Conservation (phyloP, 2,329 filamentous ascomycete genomes). For the Teratosphaeria viscida region DNA sequence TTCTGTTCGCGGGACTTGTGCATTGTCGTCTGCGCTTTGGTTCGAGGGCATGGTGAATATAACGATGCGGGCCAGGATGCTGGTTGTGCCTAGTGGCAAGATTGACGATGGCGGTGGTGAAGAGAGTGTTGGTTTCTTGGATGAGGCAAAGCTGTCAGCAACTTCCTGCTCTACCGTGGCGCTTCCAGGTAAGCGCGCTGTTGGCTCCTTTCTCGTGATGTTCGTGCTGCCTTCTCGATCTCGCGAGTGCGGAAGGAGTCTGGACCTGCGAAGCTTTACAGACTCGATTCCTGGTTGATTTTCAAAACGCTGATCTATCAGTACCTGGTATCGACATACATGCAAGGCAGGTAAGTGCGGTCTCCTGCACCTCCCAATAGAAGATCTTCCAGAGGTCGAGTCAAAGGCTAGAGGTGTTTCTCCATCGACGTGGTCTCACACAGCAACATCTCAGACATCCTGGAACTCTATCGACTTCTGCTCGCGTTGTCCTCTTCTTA, state of each 20-base stretch:
- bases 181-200: background rate
- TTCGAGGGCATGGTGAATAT: background rate
- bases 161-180: background rate
- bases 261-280: background rate
- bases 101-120: background rate
- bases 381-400: background rate
- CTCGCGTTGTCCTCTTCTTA: background rate
- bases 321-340: no score
- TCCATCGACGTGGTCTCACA: background rate
- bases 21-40: no score
- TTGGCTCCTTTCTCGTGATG: background rate
- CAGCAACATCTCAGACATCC: background rate
- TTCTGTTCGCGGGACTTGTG: no score
- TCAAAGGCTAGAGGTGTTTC: background rate
- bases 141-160: background rate
- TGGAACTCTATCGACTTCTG: background rate
- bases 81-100: background rate
- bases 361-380: background rate
- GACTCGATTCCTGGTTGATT: no score
- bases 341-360: background rate
- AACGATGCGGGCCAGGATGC: background rate
- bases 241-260: background rate
- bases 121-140: background rate
- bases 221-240: background rate
- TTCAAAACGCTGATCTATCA: no score